phyloP scores from a whole-genome alignment of 192 early-diverging fungal species.

The Linnemannia elongata region DNA sequence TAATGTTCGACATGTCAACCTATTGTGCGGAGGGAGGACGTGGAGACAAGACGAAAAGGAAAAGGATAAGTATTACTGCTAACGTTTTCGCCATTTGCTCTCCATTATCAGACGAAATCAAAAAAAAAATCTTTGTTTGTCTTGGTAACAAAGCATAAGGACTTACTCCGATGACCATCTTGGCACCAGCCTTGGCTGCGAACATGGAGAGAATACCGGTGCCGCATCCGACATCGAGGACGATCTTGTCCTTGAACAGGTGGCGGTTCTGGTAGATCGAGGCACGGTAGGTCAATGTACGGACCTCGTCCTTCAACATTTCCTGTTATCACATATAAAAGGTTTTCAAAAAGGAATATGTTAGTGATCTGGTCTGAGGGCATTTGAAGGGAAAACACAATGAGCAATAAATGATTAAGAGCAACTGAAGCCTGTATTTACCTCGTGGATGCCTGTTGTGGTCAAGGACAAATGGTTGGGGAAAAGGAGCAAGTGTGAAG shows the following conservation, averaged over 20 bases:
- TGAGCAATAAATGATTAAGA: too few relatives aligned
- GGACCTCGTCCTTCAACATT: constrained; percentile 89
- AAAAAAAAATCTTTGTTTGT: not conserved
- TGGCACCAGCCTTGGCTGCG: constrained; percentile 89
- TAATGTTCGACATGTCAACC: constrained; percentile 90
- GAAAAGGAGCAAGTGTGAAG: not conserved
- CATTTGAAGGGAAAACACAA: not conserved
- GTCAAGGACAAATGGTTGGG: not conserved
- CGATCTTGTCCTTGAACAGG: constrained; percentile 88
- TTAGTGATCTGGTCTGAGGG: not conserved
- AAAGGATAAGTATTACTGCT: not conserved
- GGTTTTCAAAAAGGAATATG: not conserved
- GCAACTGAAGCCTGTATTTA: not conserved
- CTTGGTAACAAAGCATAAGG: not conserved
- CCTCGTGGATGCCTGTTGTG: constrained; percentile 85
- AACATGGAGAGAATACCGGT: constrained; percentile 96
- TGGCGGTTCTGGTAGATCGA: constrained; percentile 89
- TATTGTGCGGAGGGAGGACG: constrained; percentile 61
- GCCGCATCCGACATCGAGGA: constrained; percentile 92
- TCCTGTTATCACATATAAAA: constrained; percentile 61
- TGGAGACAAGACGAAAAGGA: not conserved
- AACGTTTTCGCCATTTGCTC: not conserved
- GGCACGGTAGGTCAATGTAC: constrained; percentile 85
- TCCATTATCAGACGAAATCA: not conserved
- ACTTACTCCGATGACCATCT: constrained; percentile 66